Base-by-base conservation (phyloP, 23 red algal genomes). In the Gracilariopsis chorda region DNA sequence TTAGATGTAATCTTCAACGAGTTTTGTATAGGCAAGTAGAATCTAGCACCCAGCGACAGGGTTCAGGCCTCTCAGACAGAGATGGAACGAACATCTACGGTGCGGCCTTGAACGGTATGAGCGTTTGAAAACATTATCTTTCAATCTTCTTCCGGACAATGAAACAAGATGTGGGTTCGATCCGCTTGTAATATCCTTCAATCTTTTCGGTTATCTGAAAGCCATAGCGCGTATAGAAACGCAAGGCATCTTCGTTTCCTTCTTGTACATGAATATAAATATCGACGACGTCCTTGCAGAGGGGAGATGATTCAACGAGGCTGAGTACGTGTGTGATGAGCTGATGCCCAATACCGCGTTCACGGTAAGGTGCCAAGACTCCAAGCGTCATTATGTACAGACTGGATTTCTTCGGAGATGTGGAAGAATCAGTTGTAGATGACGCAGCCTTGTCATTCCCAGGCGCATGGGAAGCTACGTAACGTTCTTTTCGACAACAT, bases 21-120 rank as follows among this genome's bases (percentile, higher is more conserved):
- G 20, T 98, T 98, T 78, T 98, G 95, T 75, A 94, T 98, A 40
- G 95, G 95, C 42, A 98, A 98, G 63, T 98, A 56, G 86, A 65
- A 48, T 39, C 14, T 13, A 49, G 40, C 67, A 59, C 16, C 16
- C 7, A 11, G 16, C 29, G 16, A n/a, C n/a, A n/a, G n/a, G n/a
- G n/a, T n/a, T n/a, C n/a, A n/a, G n/a, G n/a, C n/a, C n/a, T n/a
- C n/a, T n/a, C n/a, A n/a, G n/a, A n/a, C n/a, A n/a, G n/a, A n/a
- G n/a, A n/a, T n/a, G n/a, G n/a, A n/a, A n/a, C n/a, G n/a, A n/a
- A n/a, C n/a, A n/a, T n/a, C n/a, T n/a, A n/a, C n/a, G n/a, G n/a
- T n/a, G n/a, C n/a, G n/a, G n/a, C n/a, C n/a, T n/a, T n/a, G n/a
- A n/a, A n/a, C n/a, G n/a, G n/a, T n/a, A n/a, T n/a, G n/a, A n/a